Conservation (phyloP, 352 stramenopile species). For the Globisporangium carolinianum region DNA sequence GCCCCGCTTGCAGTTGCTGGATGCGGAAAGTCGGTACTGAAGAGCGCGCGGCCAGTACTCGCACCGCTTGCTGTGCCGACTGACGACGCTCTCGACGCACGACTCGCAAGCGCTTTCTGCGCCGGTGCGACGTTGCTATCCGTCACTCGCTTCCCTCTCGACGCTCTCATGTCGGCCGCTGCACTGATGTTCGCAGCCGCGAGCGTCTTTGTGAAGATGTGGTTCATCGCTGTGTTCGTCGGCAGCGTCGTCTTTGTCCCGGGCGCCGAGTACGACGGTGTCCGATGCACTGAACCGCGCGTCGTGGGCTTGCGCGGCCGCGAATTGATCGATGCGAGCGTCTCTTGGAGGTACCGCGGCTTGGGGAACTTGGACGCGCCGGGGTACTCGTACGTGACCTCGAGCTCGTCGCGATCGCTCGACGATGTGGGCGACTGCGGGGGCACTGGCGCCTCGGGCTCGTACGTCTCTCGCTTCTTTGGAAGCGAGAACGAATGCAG, state of each 20-base stretch:
- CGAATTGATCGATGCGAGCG: conserved; percentile 45
- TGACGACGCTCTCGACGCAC: conserved; percentile 4
- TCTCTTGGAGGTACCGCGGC: conserved; percentile 45
- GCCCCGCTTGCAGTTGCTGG: background rate
- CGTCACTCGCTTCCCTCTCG: conserved; percentile 1
- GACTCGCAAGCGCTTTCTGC: conserved; percentile 12
- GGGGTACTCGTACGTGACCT: conserved; percentile 25
- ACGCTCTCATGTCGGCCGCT: conserved; percentile 1
- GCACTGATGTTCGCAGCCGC: background rate
- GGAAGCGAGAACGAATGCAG: conserved; percentile 40
- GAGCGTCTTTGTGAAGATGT: conserved; percentile 14
- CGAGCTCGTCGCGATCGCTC: conserved; percentile 31
- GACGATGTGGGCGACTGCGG: conserved; percentile 25
- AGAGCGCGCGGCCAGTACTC: conserved; percentile 6
- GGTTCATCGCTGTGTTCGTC: conserved; percentile 8
- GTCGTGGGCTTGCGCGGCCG: conserved; percentile 21
- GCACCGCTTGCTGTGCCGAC: background rate
- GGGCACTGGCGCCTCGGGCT: conserved; percentile 17
- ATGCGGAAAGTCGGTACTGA: conserved; percentile 11
- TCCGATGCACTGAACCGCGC: conserved; percentile 8
- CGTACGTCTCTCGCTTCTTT: conserved; percentile 18
- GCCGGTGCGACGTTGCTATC: conserved; percentile 7
- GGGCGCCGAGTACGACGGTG: conserved; percentile 17
- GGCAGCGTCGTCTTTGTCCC: conserved; percentile 17
- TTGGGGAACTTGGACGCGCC: conserved; percentile 15